Evolutionary conservation across 768 basidiomycete species (phyloP), one percentile per base, ranked within the genome.

Genomic region (Mycena albidolilacea): DNA sequence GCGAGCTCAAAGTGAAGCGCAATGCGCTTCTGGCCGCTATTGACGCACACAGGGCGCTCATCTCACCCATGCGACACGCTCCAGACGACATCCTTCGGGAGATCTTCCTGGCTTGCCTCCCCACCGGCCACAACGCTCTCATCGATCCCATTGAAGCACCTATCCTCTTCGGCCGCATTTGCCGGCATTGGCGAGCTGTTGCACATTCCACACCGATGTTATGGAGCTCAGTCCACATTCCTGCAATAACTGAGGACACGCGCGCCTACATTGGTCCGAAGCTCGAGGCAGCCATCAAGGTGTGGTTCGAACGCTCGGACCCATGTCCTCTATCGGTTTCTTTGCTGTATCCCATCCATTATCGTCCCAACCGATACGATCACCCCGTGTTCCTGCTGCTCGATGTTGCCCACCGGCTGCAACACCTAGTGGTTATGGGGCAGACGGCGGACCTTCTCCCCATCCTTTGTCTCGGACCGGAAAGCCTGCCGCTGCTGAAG

Each of bases 211-310:
- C 63, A 30, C 62, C 69, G 23, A 30, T 11, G n/a, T 30, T 70
- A 4, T 70, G 69, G 69, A 57, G 41, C 14, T 52, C 69, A 3
- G 14, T 70, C 4, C 69, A 70, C 21, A 70, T 70, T 12, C 68
- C 59, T 43, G 14, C 14, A 1, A 30, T 30, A 5, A 30, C 41
- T 62, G 15, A 9, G 0, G 21, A 2, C 6, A 3, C 30, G 30
- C 30, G 30, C 30, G 30, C 30, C 30, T 30, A 30, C 30, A 30
- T 61, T 19, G 41, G 19, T 43, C 14, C n/a, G 41, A 43, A 43
- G 39, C 21, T 61, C 19, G n/a, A 43, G 3, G 4, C 19, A 39
- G 9, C 11, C n/a, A 21, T 61, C 14, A n/a, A 15, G 14, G 10
- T 7, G 6, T 61, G 59, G 59, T n/a, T 61, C 19, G 39, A 43